Conservation (phyloP, 495 filamentous ascomycete genomes). For the Annulohypoxylon bovei region DNA sequence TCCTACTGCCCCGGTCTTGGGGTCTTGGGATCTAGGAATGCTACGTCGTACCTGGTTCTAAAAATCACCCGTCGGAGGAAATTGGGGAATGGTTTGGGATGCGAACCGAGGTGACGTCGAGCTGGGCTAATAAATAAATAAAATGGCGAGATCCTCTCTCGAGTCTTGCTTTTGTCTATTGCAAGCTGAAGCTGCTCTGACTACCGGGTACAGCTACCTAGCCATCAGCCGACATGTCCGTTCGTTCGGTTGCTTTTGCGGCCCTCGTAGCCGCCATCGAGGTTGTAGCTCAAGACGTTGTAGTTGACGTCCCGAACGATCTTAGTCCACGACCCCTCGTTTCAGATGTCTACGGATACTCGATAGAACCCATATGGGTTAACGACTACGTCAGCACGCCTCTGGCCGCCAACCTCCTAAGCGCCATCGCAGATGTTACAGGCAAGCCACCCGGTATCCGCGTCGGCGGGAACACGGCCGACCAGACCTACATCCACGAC, state of each 20-base stretch:
- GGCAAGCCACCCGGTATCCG: slow-evolving; percentile 44
- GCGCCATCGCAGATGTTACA: slow-evolving; percentile 36
- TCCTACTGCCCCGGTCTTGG: slow-evolving; percentile 4
- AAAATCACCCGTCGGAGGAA: slow-evolving; percentile 4
- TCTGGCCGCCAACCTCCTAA: slow-evolving; percentile 31
- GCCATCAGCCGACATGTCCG: slow-evolving; percentile 17
- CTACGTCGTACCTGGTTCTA: slow-evolving; percentile 36
- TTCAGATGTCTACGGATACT: slow-evolving; percentile 45
- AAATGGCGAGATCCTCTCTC: slow-evolving; percentile 9
- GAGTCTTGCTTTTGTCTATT: background rate
- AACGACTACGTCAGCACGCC: slow-evolving; percentile 45
- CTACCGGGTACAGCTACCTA: background rate
- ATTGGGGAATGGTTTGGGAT: slow-evolving; percentile 2
- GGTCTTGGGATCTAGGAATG: slow-evolving; percentile 22
- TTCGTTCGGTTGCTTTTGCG: slow-evolving; percentile 22
- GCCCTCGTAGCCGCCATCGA: slow-evolving; percentile 23
- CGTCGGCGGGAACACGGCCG: slow-evolving; percentile 46
- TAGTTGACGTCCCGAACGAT: slow-evolving; percentile 27
- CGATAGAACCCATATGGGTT: slow-evolving; percentile 47
- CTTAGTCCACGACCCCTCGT: slow-evolving; percentile 28
- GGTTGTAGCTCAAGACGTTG: slow-evolving; percentile 25
- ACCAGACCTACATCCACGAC: slow-evolving; percentile 42
- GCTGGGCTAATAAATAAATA: slow-evolving; percentile 8
- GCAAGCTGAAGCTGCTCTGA: background rate
- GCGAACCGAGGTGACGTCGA: slow-evolving; percentile 17